phyloP scores from a whole-genome alignment of 31 red algal species.

The Odonthalia washingtoniensis region DNA sequence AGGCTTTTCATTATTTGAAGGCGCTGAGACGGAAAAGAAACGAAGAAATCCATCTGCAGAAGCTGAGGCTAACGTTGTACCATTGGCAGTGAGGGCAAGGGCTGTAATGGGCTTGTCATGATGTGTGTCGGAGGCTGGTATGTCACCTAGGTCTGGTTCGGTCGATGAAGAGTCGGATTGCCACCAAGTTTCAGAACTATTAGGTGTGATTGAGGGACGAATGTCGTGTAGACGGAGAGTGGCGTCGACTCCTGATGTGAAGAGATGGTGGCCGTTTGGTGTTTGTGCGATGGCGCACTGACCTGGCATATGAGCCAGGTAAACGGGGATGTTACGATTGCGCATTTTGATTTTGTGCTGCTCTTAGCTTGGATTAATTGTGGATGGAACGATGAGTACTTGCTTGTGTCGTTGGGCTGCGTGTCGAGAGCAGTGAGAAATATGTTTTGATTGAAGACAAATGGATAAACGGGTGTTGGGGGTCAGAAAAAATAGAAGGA shows the following conservation, averaged over 20 bases:
- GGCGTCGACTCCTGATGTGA: conserved; percentile 69
- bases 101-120: conserved; percentile 57
- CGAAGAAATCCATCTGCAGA: conserved; percentile 82
- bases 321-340: conserved; percentile 37
- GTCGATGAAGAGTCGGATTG: not conserved
- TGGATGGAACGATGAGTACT: too few relatives aligned
- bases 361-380: too few relatives aligned
- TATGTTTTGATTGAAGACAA: too few relatives aligned
- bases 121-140: conserved; percentile 40
- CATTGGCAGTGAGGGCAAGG: conserved; percentile 54
- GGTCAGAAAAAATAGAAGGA: too few relatives aligned
- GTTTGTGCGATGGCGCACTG: conserved; percentile 46
- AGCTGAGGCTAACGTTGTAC: conserved; percentile 61
- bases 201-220: conserved; percentile 3
- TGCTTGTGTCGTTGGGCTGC: too few relatives aligned
- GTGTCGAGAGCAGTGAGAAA: too few relatives aligned
- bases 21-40: conserved; percentile 53
- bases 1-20: not conserved
- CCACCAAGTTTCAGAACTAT: conserved; percentile 52
- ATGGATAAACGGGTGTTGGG: too few relatives aligned
- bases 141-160: conserved; percentile 64
- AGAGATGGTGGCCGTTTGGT: conserved; percentile 42
- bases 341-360: conserved; percentile 48
- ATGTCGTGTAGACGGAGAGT: conserved; percentile 71
- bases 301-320: conserved; percentile 75